Base-by-base conservation (phyloP, 2,329 filamentous ascomycete genomes). In the Tympanopsis confertula region DNA sequence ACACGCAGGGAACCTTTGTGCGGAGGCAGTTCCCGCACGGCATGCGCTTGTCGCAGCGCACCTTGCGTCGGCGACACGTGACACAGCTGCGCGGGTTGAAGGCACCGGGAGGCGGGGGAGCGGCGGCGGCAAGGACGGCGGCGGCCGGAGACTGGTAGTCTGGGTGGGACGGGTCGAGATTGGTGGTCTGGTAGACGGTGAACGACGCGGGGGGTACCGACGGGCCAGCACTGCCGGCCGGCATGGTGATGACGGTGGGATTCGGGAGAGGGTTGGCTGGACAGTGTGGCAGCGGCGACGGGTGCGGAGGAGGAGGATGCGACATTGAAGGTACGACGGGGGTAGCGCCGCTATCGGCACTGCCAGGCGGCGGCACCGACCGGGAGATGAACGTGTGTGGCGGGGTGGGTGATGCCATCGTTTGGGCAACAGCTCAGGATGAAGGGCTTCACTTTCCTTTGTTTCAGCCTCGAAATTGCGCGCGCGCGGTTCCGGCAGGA, bases 31-130 rank as follows among this genome's bases (percentile, higher is more conserved):
- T 86, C 48, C 75, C 75, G 56, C 82, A 87, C 13, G 82, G 79
- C 64, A 84, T 75, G 49, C 74, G 69, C 62, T 86, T 86, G 62
- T 87, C 80, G 65, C 82, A 87, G 50, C 81, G 80, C 39, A 87
- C 82, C 56, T 84, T 82, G 43, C 78, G 63, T 33, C 66, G 62
- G 10, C 69, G 55, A 47, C 69, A 73, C 19, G 67, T 71, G 13
- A 71, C 62, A 45, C 69, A 72, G 19, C 62, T 65, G 30, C 54
- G 46, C 5, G 54, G 53, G 20, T 56, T 56, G 13, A 57, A 42
- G 17, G 46, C 40, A 4, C 48, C 47, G 4, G 53, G 54, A 4
- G 53, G 53, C 3, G 51, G 50, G 19, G 47, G 44, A 35, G 44
- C 50, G 13, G 53, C 22, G 22, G 22, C 22, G 7, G n/a, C 7